Conservation (phyloP, 305 asterid species). For the Solanum hybrid region DNA sequence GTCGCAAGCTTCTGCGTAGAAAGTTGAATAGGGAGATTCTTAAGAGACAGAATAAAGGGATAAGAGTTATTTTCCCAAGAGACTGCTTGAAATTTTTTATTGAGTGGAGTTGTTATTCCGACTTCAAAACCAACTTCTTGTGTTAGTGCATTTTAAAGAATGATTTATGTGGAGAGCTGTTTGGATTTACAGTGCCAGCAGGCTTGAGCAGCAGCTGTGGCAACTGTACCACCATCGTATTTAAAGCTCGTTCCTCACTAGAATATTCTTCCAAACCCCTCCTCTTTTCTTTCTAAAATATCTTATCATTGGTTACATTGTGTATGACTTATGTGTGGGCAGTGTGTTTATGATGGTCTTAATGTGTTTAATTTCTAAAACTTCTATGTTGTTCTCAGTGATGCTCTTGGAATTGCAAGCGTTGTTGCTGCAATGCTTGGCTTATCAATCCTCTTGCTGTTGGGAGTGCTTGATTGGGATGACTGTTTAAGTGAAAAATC, state of each 20-base stretch:
- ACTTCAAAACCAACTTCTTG: not conserved
- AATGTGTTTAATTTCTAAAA: not conserved
- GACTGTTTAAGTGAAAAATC: constrained; percentile 90
- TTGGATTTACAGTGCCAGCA: not conserved
- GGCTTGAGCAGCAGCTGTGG: not conserved
- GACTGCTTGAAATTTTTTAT: not conserved
- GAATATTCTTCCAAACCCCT: not conserved
- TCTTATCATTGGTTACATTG: not conserved
- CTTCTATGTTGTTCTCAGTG: constrained; percentile 41
- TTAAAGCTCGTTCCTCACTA: not conserved
- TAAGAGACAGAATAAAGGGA: not conserved
- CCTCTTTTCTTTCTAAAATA: not conserved
- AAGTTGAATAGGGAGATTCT: not conserved
- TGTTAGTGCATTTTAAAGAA: not conserved
- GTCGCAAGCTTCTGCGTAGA: not conserved
- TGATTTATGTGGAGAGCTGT: not conserved
- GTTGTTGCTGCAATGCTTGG: constrained; percentile 98
- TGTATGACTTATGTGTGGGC: not conserved
- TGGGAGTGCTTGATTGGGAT: constrained; percentile 86
- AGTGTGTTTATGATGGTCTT: not conserved
- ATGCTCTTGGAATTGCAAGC: constrained; percentile 73
- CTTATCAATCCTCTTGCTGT: constrained; percentile 60
- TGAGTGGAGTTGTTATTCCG: not conserved
- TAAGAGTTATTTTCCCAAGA: not conserved
- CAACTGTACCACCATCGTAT: not conserved